A percentile compares a stretch with the other conserved stretches of the same genome.
These are phyloP conservation scores for Ophiocordyceps camponoti-floridani DNA, from an alignment of 2,329 filamentous ascomycete species.

Conservation along the genomic window DNA sequence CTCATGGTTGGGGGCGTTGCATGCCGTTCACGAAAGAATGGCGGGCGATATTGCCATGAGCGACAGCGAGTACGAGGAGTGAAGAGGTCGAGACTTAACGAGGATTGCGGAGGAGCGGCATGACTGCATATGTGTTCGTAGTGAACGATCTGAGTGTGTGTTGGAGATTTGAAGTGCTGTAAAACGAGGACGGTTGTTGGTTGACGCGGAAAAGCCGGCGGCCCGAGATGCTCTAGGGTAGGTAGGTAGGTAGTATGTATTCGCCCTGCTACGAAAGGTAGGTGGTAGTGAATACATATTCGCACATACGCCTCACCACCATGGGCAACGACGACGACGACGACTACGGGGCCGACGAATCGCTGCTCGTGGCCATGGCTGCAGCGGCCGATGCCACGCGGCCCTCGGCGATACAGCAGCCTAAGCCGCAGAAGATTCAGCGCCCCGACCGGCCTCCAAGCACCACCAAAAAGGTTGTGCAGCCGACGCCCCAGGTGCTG, in stretches of 20 bases:
- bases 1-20: slow-evolving; percentile 31
- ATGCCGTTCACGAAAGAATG: slow-evolving; percentile 23
- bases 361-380: slow-evolving; percentile 36
- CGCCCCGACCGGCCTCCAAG: slow-evolving; percentile 32
- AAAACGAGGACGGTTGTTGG: too few relatives aligned
- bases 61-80: slow-evolving; percentile 12
- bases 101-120: slow-evolving; percentile 5
- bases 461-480: slow-evolving; percentile 48
- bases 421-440: slow-evolving; percentile 24
- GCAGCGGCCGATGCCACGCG: slow-evolving; percentile 18
- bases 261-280: too few relatives aligned
- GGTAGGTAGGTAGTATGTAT: background rate
- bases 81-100: slow-evolving; percentile 26
- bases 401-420: slow-evolving; percentile 15
- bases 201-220: background rate
- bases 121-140: background rate
- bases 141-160: too few relatives aligned
- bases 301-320: background rate
- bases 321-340: slow-evolving; percentile 24
- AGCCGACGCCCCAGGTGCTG: slow-evolving; percentile 78
- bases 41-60: slow-evolving; percentile 7
- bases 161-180: too few relatives aligned
- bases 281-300: too few relatives aligned
- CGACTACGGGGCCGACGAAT: slow-evolving; percentile 39
- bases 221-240: background rate